Base-by-base conservation (phyloP, 257 asterid species). In the Nicotiana tomentosiformis region DNA sequence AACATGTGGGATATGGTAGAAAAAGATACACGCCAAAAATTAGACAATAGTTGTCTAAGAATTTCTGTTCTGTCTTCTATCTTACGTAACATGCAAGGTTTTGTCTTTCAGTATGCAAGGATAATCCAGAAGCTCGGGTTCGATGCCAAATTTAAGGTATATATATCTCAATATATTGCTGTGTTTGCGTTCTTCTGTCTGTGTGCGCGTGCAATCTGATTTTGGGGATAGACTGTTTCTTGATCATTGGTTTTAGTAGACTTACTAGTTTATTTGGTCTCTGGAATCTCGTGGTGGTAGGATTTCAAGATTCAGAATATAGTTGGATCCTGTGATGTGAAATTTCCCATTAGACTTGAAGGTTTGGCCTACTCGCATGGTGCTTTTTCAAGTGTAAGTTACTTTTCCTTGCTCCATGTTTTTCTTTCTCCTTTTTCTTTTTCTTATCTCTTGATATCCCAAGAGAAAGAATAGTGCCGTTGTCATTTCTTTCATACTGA, bases 61-160 rank as follows among this genome's bases (percentile, higher is more conserved):
- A 30, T 37, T 23, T 17, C 32, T n/a, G 60, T 20, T 84, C 60
- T 15, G 7, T 62, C 55, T 20, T 62, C 37, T 55, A 30, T 11
- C 12, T 20, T 10, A 35, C 58, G 3, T 8, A n/a, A 55, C 1
- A 26, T 23, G 29, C 18, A 65, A 20, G 6, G 39, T 35, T 39
- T 37, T 55, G 23, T 69, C 55, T 81, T 84, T 33, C 88, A 86
- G 91, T 86, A 84, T 72, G 91, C 91, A 5, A 81, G 91, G 17
- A 86, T 88, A 23, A 85, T 88, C 77, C 91, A 88, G 66, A 88
- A 88, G 86, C 91, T 88, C 30, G 88, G 88, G n/a, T 86, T 86
- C 62, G 80, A 84, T 0, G 91, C 91, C 16, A 88, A 83, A 62
- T 88, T 86, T 62, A 88, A 84, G 89, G 89, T 86, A 83, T 30